Evolutionary conservation across 176 grass and related monocot genomes (phyloP).

Genomic region (Otatea glauca): DNA sequence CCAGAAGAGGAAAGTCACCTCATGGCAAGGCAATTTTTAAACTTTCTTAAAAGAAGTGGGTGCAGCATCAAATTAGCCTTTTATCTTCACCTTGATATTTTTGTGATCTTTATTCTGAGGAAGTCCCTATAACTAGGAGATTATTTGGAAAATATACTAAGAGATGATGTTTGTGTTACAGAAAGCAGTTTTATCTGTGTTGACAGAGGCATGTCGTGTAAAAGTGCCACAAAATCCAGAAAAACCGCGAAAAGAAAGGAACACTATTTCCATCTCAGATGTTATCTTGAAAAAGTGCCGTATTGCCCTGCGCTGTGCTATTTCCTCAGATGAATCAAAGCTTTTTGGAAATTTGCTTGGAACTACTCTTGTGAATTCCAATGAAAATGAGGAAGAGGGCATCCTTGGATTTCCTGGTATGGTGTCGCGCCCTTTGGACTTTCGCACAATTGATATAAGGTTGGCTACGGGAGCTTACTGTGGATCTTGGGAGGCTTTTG

Average conservation of each 20-base stretch:
- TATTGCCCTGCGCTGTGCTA: constrained; percentile 69
- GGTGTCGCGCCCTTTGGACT: constrained; percentile 95
- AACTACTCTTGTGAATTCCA: constrained; percentile 77
- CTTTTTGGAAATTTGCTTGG: constrained; percentile 95
- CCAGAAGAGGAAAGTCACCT: not conserved
- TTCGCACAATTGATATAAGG: constrained; percentile 96
- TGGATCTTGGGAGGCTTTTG: constrained; percentile 88
- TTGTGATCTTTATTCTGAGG: constrained; percentile 17
- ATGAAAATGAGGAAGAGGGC: constrained; percentile 92
- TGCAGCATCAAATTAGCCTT: constrained; percentile 22
- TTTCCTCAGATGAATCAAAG: constrained; percentile 84
- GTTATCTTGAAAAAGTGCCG: constrained; percentile 86
- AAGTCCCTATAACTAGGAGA: not conserved
- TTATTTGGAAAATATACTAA: constrained; percentile 40
- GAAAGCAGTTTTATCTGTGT: constrained; percentile 91
- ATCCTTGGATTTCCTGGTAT: constrained; percentile 97
- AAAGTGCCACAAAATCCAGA: constrained; percentile 53
- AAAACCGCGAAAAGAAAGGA: constrained; percentile 58
- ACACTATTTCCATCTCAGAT: constrained; percentile 75
- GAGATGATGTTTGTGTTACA: constrained; percentile 42
- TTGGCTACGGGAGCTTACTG: constrained; percentile 80
- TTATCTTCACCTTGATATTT: constrained; percentile 16
- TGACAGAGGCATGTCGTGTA: constrained; percentile 68
- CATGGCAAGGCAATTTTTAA: constrained; percentile 20
- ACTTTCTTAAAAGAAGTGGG: constrained; percentile 6